Base-by-base conservation (phyloP, 2,329 filamentous ascomycete species). In the Hymenoscyphus occultus region DNA sequence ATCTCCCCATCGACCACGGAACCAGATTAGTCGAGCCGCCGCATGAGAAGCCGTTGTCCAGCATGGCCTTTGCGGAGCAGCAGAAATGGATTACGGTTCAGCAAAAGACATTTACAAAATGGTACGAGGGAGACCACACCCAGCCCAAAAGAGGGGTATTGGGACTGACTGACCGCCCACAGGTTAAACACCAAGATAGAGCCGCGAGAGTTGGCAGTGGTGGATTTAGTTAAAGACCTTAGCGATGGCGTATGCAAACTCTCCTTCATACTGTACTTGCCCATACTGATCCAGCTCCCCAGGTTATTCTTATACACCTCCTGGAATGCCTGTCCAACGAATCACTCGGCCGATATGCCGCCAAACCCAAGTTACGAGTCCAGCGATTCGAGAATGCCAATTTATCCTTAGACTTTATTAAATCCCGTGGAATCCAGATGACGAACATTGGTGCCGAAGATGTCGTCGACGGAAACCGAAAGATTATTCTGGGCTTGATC, bases 71-170 rank as follows among this genome's bases (percentile, higher is more conserved):
- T 76, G 79, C 83, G 70, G 85, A 87, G 76, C 84, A 89, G 78
- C 84, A 88, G 77, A 82, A 83, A 77, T 90, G 87, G 87, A 84
- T 90, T 73, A 87, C 83, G 76, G 93, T 97, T 79, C 94, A 98
- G 82, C 90, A 98, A 79, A 99, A 98, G 85, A 99, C 95, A 35
- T 99, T 99, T 79, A 97, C 93, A 66, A 99, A 98, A 91, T 99
- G 95, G 90, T 91, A 68, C 32, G 71, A 14, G 39, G 39, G 45
- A 19, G 54, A 31, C 7, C 4, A 22, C 35, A n/a, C 39, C 42
- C 57, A 56, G 16, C 35, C 3, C 56, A 67, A 39, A 66, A 54
- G 59, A 48, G 39, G 19, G 28, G 48, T 28, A 42, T 32, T 19
- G 42, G 63, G 48, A 64, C 64, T 67, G 42, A 66, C 19, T 64